Base-by-base conservation (phyloP, 345 rosid genomes). In the Salix arbutifolia region DNA sequence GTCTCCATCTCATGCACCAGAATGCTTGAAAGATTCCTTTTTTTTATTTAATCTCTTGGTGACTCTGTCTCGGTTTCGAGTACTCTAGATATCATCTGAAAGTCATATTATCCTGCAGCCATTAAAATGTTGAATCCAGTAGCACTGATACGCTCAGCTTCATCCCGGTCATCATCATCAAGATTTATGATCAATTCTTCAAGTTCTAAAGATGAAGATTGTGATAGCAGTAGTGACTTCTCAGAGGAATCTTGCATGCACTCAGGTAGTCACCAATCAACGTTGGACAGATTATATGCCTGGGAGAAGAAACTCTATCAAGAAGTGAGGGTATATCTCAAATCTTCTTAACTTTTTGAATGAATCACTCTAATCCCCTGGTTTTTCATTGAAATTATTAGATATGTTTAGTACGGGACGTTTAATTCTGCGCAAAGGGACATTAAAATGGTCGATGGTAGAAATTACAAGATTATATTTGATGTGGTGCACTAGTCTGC, bases 221-320 rank as follows among this genome's bases (percentile, higher is more conserved):
- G 80, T 46, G 91, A 91, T 79, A 88, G 93, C 85, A 84, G 78
- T 48, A 85, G 86, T 76, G 91, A 88, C 79, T 70, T 89, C 71
- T 89, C 90, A 2, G 96, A 89, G 37, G 90, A 89, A 74, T 85
- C 85, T 76, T 84, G 78, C 89, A 83, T 84, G 87, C 74, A 81
- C 78, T 87, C 83, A 1, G 90, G 92, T 71, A 87, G 97, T 78
- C 98, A 90, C 84, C 97, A 92, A 73, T 91, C 97, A 23, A 92
- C 97, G 46, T 71, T 94, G 84, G 97, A 94, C 81, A 81, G 89
- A 71, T 86, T 96, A 78, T 92, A 88, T 70, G 91, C 89, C 25
- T 92, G 98, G 99, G 99, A 91, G 87, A 96, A 96, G 88, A 96
- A 94, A 84, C 99, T 94, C 73, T 96, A 91, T 3, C 90, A 91